Conservation (phyloP, 2,329 filamentous ascomycete genomes). For the Didymella sp. region DNA sequence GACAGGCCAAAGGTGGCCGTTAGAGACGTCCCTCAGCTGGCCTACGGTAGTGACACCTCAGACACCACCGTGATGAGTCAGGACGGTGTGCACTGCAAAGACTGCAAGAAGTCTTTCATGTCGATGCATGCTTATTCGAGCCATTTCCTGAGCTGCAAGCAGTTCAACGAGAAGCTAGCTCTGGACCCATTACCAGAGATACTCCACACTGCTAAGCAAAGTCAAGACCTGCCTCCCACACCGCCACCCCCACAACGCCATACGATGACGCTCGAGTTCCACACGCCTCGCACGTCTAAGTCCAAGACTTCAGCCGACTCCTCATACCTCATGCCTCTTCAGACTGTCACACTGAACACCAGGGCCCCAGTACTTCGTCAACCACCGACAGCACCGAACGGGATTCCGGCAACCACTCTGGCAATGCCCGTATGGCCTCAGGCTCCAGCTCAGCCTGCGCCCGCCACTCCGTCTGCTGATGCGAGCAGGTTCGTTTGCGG, state of each 20-base stretch:
- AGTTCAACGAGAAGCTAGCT: background rate
- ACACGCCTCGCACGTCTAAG: background rate
- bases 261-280: background rate
- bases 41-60: slow-evolving; percentile 16
- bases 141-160: slow-evolving; percentile 36
- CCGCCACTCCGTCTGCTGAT: background rate
- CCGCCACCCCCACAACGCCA: background rate
- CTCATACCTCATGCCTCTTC: background rate
- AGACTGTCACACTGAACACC: background rate
- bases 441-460: background rate
- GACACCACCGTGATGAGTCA: slow-evolving; percentile 16
- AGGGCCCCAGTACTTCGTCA: background rate
- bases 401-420: background rate
- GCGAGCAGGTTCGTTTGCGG: slow-evolving; percentile 19
- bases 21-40: background rate
- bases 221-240: background rate
- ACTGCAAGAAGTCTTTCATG: slow-evolving; percentile 32
- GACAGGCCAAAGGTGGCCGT: slow-evolving; percentile 19
- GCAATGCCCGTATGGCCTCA: background rate
- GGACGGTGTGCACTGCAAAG: slow-evolving; percentile 20
- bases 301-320: background rate
- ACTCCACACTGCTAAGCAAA: background rate
- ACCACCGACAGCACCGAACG: background rate
- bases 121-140: slow-evolving; percentile 23
- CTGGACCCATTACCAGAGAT: background rate